These are phyloP conservation scores for Coemansia sp. DNA, from an alignment of 192 early-diverging fungal species.

Conservation along the genomic window DNA sequence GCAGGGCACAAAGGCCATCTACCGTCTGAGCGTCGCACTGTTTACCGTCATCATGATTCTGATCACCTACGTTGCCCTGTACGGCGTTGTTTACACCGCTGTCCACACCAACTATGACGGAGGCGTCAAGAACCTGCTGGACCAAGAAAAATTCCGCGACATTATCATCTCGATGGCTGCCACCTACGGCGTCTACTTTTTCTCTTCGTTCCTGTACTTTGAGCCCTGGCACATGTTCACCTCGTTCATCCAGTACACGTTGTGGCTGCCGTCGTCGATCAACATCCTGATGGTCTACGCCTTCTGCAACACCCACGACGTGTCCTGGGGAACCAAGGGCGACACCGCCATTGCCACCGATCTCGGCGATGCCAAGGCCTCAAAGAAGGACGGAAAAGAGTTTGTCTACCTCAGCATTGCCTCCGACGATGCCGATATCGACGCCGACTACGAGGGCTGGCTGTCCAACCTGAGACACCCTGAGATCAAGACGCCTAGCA, in stretches of 20 bases:
- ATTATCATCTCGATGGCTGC: conserved; percentile 76
- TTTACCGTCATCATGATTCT: conserved; percentile 88
- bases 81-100: conserved; percentile 58
- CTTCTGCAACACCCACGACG: conserved; percentile 93
- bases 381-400: conserved; percentile 67
- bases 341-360: conserved; percentile 68
- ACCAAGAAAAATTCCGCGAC: conserved; percentile 67
- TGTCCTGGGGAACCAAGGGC: conserved; percentile 96
- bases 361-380: conserved; percentile 75
- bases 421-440: conserved; percentile 73
- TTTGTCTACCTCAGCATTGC: conserved; percentile 76
- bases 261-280: conserved; percentile 82
- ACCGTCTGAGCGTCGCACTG: conserved; percentile 70
- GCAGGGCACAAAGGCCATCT: conserved; percentile 83
- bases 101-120: conserved; percentile 45
- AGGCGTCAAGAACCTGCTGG: conserved; percentile 46
- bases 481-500: conserved; percentile 35
- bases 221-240: conserved; percentile 94
- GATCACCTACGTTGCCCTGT: conserved; percentile 74
- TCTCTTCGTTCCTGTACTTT: conserved; percentile 76
- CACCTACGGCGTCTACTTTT: conserved; percentile 82
- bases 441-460: conserved; percentile 81
- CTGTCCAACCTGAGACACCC: conserved; percentile 60
- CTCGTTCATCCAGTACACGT: conserved; percentile 83
- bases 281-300: conserved; percentile 94